These are phyloP conservation scores for Spirogloea muscicola DNA, from an alignment of 139 green algal species.

Conservation along the genomic window DNA sequence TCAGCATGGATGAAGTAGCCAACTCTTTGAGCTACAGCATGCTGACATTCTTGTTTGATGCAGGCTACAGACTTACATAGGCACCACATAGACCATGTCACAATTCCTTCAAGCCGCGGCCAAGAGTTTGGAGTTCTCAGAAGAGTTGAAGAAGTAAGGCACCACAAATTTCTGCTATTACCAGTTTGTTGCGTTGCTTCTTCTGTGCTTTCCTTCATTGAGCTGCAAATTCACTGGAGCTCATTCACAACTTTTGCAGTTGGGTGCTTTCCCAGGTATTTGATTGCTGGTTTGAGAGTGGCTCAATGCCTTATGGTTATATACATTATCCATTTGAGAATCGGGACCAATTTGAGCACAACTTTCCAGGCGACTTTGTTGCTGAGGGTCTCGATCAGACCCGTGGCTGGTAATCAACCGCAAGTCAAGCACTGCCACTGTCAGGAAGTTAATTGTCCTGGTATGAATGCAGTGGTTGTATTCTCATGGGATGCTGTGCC, in stretches of 20 bases:
- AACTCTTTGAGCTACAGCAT: too few relatives aligned
- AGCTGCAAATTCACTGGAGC: too few relatives aligned
- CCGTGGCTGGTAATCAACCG: slow-evolving; percentile 65
- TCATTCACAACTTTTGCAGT: not conserved
- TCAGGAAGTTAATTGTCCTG: too few relatives aligned
- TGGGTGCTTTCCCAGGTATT: slow-evolving; percentile 70
- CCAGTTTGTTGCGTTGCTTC: too few relatives aligned
- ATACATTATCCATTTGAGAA: slow-evolving; percentile 99
- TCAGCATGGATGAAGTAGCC: too few relatives aligned
- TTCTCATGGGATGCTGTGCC: too few relatives aligned
- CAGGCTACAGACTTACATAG: slow-evolving; percentile 84
- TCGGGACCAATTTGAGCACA: slow-evolving; percentile 80
- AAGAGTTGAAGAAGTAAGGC: slow-evolving; percentile 49
- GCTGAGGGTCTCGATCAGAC: slow-evolving; percentile 93
- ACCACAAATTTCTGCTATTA: too few relatives aligned
- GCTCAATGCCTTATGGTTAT: slow-evolving; percentile 94
- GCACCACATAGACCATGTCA: slow-evolving; percentile 97
- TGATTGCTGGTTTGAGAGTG: slow-evolving; percentile 99
- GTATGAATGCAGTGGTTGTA: too few relatives aligned
- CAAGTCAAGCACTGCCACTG: too few relatives aligned
- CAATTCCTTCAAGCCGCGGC: slow-evolving; percentile 75
- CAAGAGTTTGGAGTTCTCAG: slow-evolving; percentile 10
- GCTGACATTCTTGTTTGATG: too few relatives aligned
- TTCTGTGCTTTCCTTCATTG: not conserved
- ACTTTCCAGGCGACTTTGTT: slow-evolving; percentile 93